A percentile compares a stretch with the other conserved stretches of the same genome.
Conservation (phyloP, 2,329 filamentous ascomycete genomes). For the Coleophoma crateriformis region DNA sequence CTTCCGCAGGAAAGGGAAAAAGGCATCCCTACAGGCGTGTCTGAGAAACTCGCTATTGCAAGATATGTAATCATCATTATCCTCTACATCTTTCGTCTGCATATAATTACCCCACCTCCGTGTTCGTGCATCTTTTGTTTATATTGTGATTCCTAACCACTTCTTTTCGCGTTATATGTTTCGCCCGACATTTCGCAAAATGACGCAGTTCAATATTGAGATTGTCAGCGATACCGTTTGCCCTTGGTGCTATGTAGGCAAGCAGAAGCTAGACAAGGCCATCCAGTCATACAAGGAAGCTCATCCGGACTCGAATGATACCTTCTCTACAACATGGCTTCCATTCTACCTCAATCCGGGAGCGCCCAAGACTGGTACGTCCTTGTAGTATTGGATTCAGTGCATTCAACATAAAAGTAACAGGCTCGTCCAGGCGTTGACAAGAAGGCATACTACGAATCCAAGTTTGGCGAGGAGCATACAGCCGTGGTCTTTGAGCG, state of each 20-base stretch:
- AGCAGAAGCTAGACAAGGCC: constrained; percentile 66
- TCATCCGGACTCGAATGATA: constrained; percentile 58
- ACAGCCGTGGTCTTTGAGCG: constrained; percentile 49
- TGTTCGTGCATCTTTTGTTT: background rate
- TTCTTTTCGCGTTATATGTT: constrained; percentile 12
- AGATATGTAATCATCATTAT: background rate
- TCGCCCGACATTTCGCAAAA: constrained; percentile 30
- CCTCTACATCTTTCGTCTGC: background rate
- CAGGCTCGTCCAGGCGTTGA: constrained; percentile 32
- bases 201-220: constrained; percentile 72
- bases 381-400: constrained; percentile 11
- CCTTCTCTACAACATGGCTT: constrained; percentile 68
- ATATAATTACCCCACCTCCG: background rate
- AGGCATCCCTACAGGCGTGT: too few relatives aligned
- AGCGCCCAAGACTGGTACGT: constrained; percentile 43
- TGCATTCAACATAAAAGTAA: constrained; percentile 13
- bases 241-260: constrained; percentile 76
- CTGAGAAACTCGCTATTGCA: too few relatives aligned
- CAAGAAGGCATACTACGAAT: constrained; percentile 51
- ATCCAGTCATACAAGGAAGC: constrained; percentile 61
- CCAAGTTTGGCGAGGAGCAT: constrained; percentile 61
- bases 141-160: background rate
- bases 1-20: too few relatives aligned
- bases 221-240: constrained; percentile 80
- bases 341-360: constrained; percentile 77